Evolutionary conservation across 2,329 filamentous ascomycete genomes (phyloP), one percentile per base, ranked within the genome.

Genomic region (Lasiodiplodia theobromae): DNA sequence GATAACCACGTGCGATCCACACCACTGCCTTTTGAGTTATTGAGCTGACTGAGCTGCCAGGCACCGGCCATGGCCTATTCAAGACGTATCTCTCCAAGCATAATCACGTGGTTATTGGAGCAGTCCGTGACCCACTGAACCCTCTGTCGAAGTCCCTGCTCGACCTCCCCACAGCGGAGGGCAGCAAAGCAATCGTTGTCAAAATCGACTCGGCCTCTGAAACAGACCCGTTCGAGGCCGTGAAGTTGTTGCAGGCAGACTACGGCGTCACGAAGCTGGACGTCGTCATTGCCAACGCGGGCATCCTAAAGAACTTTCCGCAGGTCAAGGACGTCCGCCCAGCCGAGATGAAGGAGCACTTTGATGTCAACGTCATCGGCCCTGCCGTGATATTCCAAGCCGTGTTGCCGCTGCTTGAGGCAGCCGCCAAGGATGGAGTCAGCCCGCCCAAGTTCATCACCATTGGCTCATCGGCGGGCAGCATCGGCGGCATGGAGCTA

Each of bases 271-370:
- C 21, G 2, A 4, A 38, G 10, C 34, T 58, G 8, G 31, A 58
- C 56, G 2, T 25, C 38, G 56, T 58, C 56, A 16, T 58, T 23
- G 56, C 56, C 56, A 58, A 58, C 34, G 56, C 56, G 3, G 56
- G 56, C 2, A 25, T 40, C n/a, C n/a, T 14, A 4, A 7, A 6
- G 0, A 25, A 10, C 21, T 23, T 28, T 11, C 51, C 23, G 0
- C 16, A 23, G 3, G 25, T 53, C 25, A 23, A 21, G 8, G 51
- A 53, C 11, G 51, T 53, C 2, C 3, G n/a, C 7, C 12, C 51
- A 0, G 21, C 51, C 1, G 23, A 28, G 12, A 18, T 53, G 51
- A 11, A 5, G 1, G 4, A 10, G 23, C 23, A 28, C 11, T 53
- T 28, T 12, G 12, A 3, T 12, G 11, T 53, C 16, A 44, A 53